Conservation (phyloP, 805 yeast genomes). For the Candida nonsorbophila region DNA sequence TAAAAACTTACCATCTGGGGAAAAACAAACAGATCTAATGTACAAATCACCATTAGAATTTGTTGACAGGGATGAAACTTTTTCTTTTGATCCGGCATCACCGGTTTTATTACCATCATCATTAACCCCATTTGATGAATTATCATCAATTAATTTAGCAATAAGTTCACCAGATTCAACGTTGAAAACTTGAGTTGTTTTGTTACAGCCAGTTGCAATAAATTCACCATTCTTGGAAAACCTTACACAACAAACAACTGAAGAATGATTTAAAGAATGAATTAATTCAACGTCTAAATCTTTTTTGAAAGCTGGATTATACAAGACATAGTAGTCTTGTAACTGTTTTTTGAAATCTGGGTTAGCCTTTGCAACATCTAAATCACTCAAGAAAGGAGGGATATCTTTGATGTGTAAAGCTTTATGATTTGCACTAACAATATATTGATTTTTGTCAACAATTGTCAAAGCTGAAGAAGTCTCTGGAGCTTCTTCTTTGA, state of each 20-base stretch:
- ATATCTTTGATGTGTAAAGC: slow-evolving; percentile 63
- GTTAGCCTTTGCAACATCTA: slow-evolving; percentile 73
- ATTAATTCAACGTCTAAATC: slow-evolving; percentile 80
- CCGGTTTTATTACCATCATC: slow-evolving; percentile 36
- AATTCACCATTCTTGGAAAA: slow-evolving; percentile 88
- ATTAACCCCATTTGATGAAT: slow-evolving; percentile 33
- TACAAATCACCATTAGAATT: slow-evolving; percentile 79
- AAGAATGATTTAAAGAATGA: slow-evolving; percentile 85
- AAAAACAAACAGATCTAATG: slow-evolving; percentile 92
- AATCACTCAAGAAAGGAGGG: slow-evolving; percentile 75
- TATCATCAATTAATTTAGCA: slow-evolving; percentile 82
- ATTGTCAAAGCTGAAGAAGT: slow-evolving; percentile 29
- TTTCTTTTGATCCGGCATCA: slow-evolving; percentile 17
- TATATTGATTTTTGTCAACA: slow-evolving; percentile 36
- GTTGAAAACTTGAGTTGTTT: slow-evolving; percentile 88
- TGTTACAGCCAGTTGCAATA: slow-evolving; percentile 95
- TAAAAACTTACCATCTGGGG: slow-evolving; percentile 84
- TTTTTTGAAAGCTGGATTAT: slow-evolving; percentile 72
- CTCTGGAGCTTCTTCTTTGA: slow-evolving; percentile 12
- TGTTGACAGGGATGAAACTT: slow-evolving; percentile 1
- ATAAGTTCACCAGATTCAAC: slow-evolving; percentile 88
- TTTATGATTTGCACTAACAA: slow-evolving; percentile 39
- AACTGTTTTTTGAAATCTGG: slow-evolving; percentile 77
- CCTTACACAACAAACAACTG: slow-evolving; percentile 95
- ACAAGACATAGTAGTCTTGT: slow-evolving; percentile 80